Conservation (phyloP, 2,329 filamentous ascomycete genomes). For the Pezicula neosporulosa region DNA sequence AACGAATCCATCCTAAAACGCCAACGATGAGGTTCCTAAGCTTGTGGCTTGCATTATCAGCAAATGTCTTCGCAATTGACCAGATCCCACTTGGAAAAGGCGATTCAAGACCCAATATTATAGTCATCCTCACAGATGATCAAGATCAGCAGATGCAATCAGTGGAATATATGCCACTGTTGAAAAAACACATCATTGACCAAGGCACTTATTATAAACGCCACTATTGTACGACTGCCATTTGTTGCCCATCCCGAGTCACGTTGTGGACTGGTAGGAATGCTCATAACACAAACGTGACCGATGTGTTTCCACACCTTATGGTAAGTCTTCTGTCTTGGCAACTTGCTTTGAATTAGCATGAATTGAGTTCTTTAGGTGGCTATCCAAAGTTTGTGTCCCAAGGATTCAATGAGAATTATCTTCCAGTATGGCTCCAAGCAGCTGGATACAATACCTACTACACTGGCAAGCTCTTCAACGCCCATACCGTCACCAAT, state of each 20-base stretch:
- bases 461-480: slow-evolving; percentile 71
- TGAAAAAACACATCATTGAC: slow-evolving; percentile 51
- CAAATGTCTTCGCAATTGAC: slow-evolving; percentile 6
- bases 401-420: slow-evolving; percentile 63
- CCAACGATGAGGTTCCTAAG: background rate
- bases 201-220: slow-evolving; percentile 52
- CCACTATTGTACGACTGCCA: slow-evolving; percentile 58
- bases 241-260: slow-evolving; percentile 61
- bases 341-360: slow-evolving; percentile 26
- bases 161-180: slow-evolving; percentile 51
- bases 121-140: slow-evolving; percentile 63
- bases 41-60: slow-evolving; percentile 7
- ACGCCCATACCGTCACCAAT: slow-evolving; percentile 56
- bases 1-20: too few species aligned
- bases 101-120: slow-evolving; percentile 45
- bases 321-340: slow-evolving; percentile 34
- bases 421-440: slow-evolving; percentile 70
- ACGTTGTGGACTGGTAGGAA: slow-evolving; percentile 58
- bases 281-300: slow-evolving; percentile 63
- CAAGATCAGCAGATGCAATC: slow-evolving; percentile 61
- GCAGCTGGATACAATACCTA: slow-evolving; percentile 66
- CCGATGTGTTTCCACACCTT: slow-evolving; percentile 42
- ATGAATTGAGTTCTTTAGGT: slow-evolving; percentile 27
- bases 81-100: slow-evolving; percentile 8
- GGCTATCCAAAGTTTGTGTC: slow-evolving; percentile 65